Base-by-base conservation (phyloP, 495 filamentous ascomycete species). In the Aspergillus egyptiacus region DNA sequence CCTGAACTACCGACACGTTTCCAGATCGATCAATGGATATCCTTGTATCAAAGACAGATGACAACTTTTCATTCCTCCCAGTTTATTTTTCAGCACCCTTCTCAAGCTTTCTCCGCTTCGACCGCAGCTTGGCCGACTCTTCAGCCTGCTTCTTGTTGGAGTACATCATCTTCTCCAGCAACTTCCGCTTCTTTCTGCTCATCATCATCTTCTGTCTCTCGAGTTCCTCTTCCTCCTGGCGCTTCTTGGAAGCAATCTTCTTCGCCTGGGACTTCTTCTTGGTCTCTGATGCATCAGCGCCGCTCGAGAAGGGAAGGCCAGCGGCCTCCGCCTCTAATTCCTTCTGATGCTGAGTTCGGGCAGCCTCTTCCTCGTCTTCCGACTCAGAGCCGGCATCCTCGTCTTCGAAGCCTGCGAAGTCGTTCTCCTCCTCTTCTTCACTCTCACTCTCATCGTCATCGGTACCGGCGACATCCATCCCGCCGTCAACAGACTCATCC, bases 131-230 rank as follows among this genome's bases (percentile, higher is more conserved):
- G 50, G 80, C 69, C 25, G 84, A 82, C 67, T 90, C 87, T 8
- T 81, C 85, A 47, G 86, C 85, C 74, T 83, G 82, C 75, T 86
- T 85, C 70, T 82, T 86, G 68, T 91, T 91, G 53, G 78, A 85
- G 70, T 89, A 89, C 62, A 87, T 75, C 88, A 94, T 94, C 78
- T 94, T 90, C 73, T 91, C 88, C 46, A 87, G 77, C 51, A 91
- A 70, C 79, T 91, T 91, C 56, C 88, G 74, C 77, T 91, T 91
- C 80, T 88, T 90, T 69, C 87, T 81, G 68, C 82, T 84, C 75
- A 94, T 85, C 88, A 94, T 94, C 67, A 89, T 89, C 77, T 91
- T 91, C 65, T 84, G 81, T 64, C 88, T 75, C 68, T 91, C 86
- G 37, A 91, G 71, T 55, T 91, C 86, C 63, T 91, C 87, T 18